Conservation (phyloP, 2,329 filamentous ascomycete genomes). For the Volutella citrinella region DNA sequence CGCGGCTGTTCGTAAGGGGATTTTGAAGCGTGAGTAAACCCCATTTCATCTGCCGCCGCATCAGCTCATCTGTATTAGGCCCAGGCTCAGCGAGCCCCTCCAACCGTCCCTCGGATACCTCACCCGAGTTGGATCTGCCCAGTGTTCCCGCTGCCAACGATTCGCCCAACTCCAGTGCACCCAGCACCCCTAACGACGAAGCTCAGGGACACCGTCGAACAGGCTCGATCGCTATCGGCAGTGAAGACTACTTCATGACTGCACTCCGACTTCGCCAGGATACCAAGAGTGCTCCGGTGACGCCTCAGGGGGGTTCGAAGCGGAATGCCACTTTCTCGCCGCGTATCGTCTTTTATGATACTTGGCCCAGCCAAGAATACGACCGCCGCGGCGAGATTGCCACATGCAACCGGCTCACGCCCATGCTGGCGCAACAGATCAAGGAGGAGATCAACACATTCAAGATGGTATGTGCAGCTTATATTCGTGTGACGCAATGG, state of each 20-base stretch:
- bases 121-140: conserved; percentile 55
- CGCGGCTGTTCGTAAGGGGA: conserved; percentile 90
- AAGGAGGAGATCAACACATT: conserved; percentile 99
- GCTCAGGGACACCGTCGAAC: conserved; percentile 62
- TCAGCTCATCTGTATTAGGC: conserved; percentile 20
- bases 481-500: conserved; percentile 1
- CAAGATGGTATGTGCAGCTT: conserved; percentile 66
- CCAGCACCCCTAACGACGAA: conserved; percentile 84
- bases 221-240: conserved; percentile 71
- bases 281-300: conserved; percentile 76
- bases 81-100: conserved; percentile 68
- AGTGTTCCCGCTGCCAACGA: conserved; percentile 65
- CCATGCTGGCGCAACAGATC: conserved; percentile 96
- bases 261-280: conserved; percentile 71
- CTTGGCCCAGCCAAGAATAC: conserved; percentile 93
- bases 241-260: conserved; percentile 87
- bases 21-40: conserved; percentile 74
- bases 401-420: conserved; percentile 95
- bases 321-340: conserved; percentile 79
- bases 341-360: conserved; percentile 91
- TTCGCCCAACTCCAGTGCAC: conserved; percentile 80
- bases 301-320: conserved; percentile 65
- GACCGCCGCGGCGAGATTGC: conserved; percentile 94
- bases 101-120: conserved; percentile 57
- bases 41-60: neutral